phyloP scores from a whole-genome alignment of 1,139 yeast genomes.

The Saccharomyces hybrid region DNA sequence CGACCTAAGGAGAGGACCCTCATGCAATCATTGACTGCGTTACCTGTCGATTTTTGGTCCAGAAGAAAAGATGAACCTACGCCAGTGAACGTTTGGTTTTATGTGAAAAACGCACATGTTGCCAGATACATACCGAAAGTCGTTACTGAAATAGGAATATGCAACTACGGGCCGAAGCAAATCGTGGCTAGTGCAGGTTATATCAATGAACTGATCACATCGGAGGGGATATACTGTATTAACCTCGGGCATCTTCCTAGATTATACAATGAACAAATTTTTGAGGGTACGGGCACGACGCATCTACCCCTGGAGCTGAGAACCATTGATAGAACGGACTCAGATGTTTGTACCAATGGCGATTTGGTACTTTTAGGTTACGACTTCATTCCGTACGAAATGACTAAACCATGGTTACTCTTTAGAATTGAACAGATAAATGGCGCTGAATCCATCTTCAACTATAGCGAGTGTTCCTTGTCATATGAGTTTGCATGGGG shows the following conservation, averaged over 20 bases:
- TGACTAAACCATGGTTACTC: slow-evolving; percentile 14
- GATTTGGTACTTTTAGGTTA: slow-evolving; percentile 15
- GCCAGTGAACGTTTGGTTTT: slow-evolving; percentile 8
- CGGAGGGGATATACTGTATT: slow-evolving; percentile 18
- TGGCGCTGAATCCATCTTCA: slow-evolving; percentile 4
- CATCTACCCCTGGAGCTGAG: slow-evolving; percentile 4
- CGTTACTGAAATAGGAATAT: slow-evolving; percentile 4
- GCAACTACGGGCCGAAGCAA: slow-evolving; percentile 1
- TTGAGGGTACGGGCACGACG: background rate
- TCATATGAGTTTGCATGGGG: background rate
- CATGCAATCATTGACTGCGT: background rate
- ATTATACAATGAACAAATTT: background rate
- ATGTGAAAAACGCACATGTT: slow-evolving; percentile 4
- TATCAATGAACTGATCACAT: slow-evolving; percentile 16
- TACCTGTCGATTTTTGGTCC: background rate
- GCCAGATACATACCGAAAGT: slow-evolving; percentile 4
- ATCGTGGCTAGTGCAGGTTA: slow-evolving; percentile 5
- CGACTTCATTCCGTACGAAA: slow-evolving; percentile 11
- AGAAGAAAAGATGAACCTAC: background rate
- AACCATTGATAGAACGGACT: slow-evolving; percentile 5
- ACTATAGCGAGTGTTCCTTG: slow-evolving; percentile 2
- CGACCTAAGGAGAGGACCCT: background rate
- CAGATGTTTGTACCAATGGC: slow-evolving; percentile 4
- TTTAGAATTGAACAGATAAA: slow-evolving; percentile 11
- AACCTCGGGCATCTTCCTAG: slow-evolving; percentile 13